These are phyloP conservation scores for Graphilbum fragrans DNA, from an alignment of 2,329 filamentous ascomycete genomes.

Conservation along the genomic window DNA sequence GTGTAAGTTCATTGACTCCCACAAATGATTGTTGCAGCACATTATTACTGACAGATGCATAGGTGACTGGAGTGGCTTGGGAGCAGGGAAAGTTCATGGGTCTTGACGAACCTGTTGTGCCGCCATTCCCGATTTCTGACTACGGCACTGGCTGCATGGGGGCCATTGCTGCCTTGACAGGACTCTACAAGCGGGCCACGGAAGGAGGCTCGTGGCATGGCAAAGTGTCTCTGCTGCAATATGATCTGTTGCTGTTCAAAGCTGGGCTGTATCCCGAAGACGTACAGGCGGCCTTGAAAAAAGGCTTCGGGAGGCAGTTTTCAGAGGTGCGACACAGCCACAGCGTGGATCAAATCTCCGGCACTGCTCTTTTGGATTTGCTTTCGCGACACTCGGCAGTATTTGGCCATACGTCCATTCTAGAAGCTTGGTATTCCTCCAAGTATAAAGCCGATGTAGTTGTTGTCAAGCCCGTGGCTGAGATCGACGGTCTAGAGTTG, in stretches of 20 bases:
- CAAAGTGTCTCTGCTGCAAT: slow-evolving; percentile 52
- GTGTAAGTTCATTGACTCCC: slow-evolving; percentile 17
- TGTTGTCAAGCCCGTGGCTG: slow-evolving; percentile 27
- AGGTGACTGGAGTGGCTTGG: slow-evolving; percentile 41
- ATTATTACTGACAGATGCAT: background rate
- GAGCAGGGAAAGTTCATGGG: slow-evolving; percentile 52
- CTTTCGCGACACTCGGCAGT: slow-evolving; percentile 37
- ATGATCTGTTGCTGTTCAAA: slow-evolving; percentile 53
- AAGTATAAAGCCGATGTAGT: slow-evolving; percentile 26
- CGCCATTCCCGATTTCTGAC: slow-evolving; percentile 51
- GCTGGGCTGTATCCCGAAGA: slow-evolving; percentile 42
- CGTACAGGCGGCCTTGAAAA: no score
- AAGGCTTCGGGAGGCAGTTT: no score
- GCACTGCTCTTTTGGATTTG: slow-evolving; percentile 43
- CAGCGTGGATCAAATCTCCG: slow-evolving; percentile 53
- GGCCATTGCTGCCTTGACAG: slow-evolving; percentile 52
- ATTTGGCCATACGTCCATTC: slow-evolving; percentile 31
- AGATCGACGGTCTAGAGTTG: slow-evolving; percentile 25
- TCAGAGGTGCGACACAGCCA: slow-evolving; percentile 43
- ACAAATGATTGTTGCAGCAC: background rate
- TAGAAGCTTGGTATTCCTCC: slow-evolving; percentile 35
- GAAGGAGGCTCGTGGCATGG: slow-evolving; percentile 55
- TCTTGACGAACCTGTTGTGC: slow-evolving; percentile 49
- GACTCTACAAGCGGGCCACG: slow-evolving; percentile 49
- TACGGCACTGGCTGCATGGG: slow-evolving; percentile 65